A percentile compares a stretch with the other conserved stretches of the same genome.
These are phyloP conservation scores for Hysterangium stoloniferum DNA, from an alignment of 768 basidiomycete species.

Conservation along the genomic window DNA sequence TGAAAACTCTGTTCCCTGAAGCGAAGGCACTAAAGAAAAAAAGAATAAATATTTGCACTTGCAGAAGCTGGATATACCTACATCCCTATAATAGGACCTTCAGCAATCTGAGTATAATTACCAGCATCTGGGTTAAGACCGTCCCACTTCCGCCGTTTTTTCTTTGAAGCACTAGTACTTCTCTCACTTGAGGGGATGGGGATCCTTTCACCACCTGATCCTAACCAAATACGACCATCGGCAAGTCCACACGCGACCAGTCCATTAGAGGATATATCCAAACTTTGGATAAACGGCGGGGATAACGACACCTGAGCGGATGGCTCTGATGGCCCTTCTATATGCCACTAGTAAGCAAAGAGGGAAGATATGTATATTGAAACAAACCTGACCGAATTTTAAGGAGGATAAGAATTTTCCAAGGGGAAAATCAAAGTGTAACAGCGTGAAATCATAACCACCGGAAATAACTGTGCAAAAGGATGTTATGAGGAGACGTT, in stretches of 20 bases:
- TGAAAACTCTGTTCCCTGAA: constrained; percentile 36
- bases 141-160: constrained; percentile 65
- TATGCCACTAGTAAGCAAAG: constrained; percentile 11
- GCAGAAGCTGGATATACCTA: constrained; percentile 26
- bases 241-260: constrained; percentile 65
- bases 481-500: neutral
- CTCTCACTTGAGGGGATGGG: constrained; percentile 15
- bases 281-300: constrained; percentile 66
- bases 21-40: constrained; percentile 39
- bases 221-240: constrained; percentile 66
- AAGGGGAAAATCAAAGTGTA: constrained; percentile 61
- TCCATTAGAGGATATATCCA: constrained; percentile 51
- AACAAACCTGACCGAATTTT: constrained; percentile 43
- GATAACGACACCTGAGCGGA: constrained; percentile 50
- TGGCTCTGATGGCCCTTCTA: constrained; percentile 31
- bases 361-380: constrained; percentile 1
- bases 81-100: constrained; percentile 71
- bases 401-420: constrained; percentile 49
- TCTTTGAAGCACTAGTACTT: constrained; percentile 25
- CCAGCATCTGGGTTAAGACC: constrained; percentile 48
- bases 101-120: constrained; percentile 43
- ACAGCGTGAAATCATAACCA: constrained; percentile 61
- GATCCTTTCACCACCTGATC: constrained; percentile 56
- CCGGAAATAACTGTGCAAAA: constrained; percentile 48
- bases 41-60: constrained; percentile 4